phyloP scores from a whole-genome alignment of 345 rosid genomes.

The Sisymbrium irio region DNA sequence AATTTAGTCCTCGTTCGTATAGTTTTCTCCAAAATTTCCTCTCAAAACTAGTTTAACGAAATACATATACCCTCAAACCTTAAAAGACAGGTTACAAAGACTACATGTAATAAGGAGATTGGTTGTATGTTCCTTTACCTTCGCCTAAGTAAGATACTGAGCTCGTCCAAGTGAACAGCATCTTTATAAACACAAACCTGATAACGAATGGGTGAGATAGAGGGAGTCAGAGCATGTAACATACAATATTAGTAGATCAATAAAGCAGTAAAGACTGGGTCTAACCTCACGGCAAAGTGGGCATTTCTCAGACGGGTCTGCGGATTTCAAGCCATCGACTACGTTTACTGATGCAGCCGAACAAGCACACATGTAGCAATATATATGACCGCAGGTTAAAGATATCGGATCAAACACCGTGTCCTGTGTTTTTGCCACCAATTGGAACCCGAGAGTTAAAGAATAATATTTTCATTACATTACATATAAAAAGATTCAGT shows the following conservation, averaged over 20 bases:
- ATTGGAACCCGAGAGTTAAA: neutral
- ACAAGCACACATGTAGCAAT: conserved; percentile 92
- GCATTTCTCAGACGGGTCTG: conserved; percentile 66
- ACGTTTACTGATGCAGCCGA: conserved; percentile 86
- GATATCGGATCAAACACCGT: conserved; percentile 90
- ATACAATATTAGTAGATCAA: neutral
- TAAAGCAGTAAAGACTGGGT: neutral
- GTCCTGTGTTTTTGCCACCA: conserved; percentile 49
- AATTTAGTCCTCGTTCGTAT: neutral
- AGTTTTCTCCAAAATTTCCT: neutral
- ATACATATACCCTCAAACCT: neutral
- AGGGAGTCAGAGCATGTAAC: neutral
- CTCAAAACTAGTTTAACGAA: neutral
- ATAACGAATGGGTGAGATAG: neutral
- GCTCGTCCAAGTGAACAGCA: conserved; percentile 82
- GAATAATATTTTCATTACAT: neutral
- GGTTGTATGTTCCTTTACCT: conserved; percentile 44
- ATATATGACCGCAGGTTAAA: conserved; percentile 87
- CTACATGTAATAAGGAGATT: neutral
- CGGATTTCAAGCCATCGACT: conserved; percentile 70
- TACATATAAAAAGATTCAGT: neutral
- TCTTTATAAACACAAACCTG: conserved; percentile 69
- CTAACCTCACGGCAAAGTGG: conserved; percentile 89
- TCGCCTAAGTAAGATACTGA: conserved; percentile 53
- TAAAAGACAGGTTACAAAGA: neutral